Percentiles rank a stretch among this genome's conserved stretches.
Conservation (phyloP, 2,329 filamentous ascomycete genomes). For the Rutstroemia sp. region DNA sequence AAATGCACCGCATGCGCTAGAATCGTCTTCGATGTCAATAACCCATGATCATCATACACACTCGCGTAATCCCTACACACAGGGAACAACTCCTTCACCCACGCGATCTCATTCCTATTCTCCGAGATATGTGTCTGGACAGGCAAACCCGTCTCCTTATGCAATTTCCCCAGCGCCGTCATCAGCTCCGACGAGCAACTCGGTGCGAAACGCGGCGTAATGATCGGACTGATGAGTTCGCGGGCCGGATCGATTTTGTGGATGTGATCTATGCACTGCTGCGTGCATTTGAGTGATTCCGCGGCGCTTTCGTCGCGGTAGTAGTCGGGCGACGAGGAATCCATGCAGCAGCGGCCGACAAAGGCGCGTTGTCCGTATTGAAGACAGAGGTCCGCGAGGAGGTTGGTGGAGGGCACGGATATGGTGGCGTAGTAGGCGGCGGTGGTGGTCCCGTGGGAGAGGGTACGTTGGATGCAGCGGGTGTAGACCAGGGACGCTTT, state of each 20-base stretch:
- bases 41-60: slow-evolving; percentile 67
- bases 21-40: slow-evolving; percentile 68
- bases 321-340: slow-evolving; percentile 65
- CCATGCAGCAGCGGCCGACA: slow-evolving; percentile 94
- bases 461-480: slow-evolving; percentile 69
- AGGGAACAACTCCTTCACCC: slow-evolving; percentile 67
- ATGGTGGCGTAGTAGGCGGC: slow-evolving; percentile 93
- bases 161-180: slow-evolving; percentile 54
- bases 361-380: slow-evolving; percentile 77
- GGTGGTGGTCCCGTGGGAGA: slow-evolving; percentile 86
- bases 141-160: slow-evolving; percentile 53
- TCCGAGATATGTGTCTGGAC: slow-evolving; percentile 90
- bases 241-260: slow-evolving; percentile 55
- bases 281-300: slow-evolving; percentile 48
- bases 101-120: slow-evolving; percentile 63
- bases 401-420: slow-evolving; percentile 80
- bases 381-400: slow-evolving; percentile 80
- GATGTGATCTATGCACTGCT: slow-evolving; percentile 58
- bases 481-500: slow-evolving; percentile 68
- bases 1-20: slow-evolving; percentile 79
- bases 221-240: slow-evolving; percentile 64
- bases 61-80: slow-evolving; percentile 56
- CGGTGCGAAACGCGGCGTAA: slow-evolving; percentile 68
- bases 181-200: slow-evolving; percentile 56
- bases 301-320: slow-evolving; percentile 69